Conservation (phyloP, 2,329 filamentous ascomycete species). For the Sporothrix pallida region DNA sequence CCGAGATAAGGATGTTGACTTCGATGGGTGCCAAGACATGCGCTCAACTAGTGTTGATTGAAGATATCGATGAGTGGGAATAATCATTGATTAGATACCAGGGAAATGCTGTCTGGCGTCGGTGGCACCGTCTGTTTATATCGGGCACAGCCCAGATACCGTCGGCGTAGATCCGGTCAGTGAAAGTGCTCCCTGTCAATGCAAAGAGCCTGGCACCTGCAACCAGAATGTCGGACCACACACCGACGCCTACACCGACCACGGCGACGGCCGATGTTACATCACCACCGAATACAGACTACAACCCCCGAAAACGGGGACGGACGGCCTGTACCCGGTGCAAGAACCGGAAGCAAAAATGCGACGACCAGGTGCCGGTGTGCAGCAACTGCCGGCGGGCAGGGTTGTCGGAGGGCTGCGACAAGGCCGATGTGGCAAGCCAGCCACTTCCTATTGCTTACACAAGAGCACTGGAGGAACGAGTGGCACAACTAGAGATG, state of each 20-base stretch:
- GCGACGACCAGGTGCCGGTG: slow-evolving; percentile 30
- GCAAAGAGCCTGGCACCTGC: no score
- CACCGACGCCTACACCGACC: neutral
- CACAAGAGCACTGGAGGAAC: slow-evolving; percentile 26
- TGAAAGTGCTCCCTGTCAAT: no score
- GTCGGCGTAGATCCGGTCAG: no score
- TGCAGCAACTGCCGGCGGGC: slow-evolving; percentile 32
- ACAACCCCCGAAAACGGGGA: slow-evolving; percentile 68
- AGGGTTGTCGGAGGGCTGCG: slow-evolving; percentile 22
- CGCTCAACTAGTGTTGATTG: no score
- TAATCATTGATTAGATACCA: no score
- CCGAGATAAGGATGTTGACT: slow-evolving; percentile 5
- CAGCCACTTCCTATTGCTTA: slow-evolving; percentile 30
- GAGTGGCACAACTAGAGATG: slow-evolving; percentile 11
- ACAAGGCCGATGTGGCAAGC: slow-evolving; percentile 25
- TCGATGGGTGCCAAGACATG: neutral
- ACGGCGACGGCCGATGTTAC: neutral
- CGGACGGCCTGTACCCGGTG: slow-evolving; percentile 79
- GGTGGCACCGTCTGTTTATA: no score
- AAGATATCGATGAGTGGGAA: neutral
- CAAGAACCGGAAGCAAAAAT: slow-evolving; percentile 72
- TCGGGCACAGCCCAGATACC: no score
- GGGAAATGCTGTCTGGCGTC: no score
- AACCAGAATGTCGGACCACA: neutral
- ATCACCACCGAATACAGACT: neutral